phyloP scores from a whole-genome alignment of 768 basidiomycete species.

The Clavaria fumosa region DNA sequence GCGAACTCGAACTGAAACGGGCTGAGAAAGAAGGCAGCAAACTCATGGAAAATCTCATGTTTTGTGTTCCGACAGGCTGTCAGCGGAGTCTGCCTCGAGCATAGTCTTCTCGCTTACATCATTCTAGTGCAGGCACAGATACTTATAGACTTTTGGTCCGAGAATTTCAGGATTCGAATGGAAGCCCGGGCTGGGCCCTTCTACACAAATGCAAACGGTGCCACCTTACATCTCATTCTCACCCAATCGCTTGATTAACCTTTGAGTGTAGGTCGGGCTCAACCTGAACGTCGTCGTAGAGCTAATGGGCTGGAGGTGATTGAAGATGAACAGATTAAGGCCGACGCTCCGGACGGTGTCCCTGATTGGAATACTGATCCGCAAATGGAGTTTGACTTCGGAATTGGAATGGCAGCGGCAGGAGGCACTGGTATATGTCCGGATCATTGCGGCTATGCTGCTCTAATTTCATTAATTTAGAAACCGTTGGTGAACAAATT shows the following conservation, averaged over 20 bases:
- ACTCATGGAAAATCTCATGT: constrained; percentile 48
- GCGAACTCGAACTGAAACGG: constrained; percentile 35
- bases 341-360: constrained; percentile 5
- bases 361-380: constrained; percentile 10
- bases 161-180: constrained; percentile 55
- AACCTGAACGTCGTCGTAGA: no score
- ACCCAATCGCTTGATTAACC: background rate
- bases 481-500: no score
- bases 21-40: constrained; percentile 38
- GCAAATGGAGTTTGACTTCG: constrained; percentile 12
- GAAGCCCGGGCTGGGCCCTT: constrained; percentile 39
- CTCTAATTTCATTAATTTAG: no score
- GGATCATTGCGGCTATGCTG: no score
- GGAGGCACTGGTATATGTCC: no score
- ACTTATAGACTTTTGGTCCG: constrained; percentile 62
- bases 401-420: constrained; percentile 9
- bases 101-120: background rate
- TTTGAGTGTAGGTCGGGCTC: background rate
- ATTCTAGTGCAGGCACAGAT: constrained; percentile 47
- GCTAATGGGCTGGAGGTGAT: constrained; percentile 11
- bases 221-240: background rate
- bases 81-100: constrained; percentile 13
- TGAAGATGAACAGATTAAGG: constrained; percentile 6
- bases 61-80: constrained; percentile 53
- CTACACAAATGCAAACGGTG: constrained; percentile 25